Evolutionary conservation across 1,284 basidiomycete genomes (phyloP), one percentile per base, ranked within the genome.

Genomic region (Meira miltonrushii): DNA sequence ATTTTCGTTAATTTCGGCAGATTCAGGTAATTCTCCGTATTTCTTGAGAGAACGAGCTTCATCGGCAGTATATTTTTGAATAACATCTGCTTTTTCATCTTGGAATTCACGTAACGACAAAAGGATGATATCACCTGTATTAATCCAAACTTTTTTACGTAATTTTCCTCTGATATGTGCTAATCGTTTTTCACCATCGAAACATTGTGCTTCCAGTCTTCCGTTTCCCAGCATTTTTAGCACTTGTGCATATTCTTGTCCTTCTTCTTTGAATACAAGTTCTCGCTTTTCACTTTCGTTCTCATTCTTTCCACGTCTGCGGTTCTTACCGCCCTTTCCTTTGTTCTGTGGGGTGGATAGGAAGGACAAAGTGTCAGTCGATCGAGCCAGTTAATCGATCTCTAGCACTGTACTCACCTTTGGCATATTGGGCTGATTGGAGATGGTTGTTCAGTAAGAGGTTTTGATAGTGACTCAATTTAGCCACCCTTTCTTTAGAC

Each of bases 121-220:
- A 47, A 99, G 84, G 65, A 98, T 88, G 79, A 98, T 97, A 78
- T 98, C 95, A 71, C 95, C 95, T 74, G 93, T 90, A 79, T 95
- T 95, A 80, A 99, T 98, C 95, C 95, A 98, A 73, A 98, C 93
- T 92, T 95, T 17, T 82, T 98, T 98, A 78, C 95, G 83, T 90
- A 99, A 93, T 83, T 97, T 97, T 57, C 95, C 95, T 80, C 95
- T 86, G 78, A 99, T 98, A 80, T 98, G 95, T 25, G 92, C 94
- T 78, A 98, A 83, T 72, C 94, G 84, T 82, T 96, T 97, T 84
- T 95, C 92, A 54, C 95, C 94, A 80, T 99, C 95, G 77, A 98
- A 97, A 82, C 95, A 97, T 76, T 89, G 87, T 5, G 94, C 94
- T 82, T 97, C 94, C 63, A 99, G 81, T 51, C 94, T 87, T 44